Evolutionary conservation across 306 rosid genomes (phyloP), one percentile per base, ranked within the genome.

Genomic region (Vicia sativa): DNA sequence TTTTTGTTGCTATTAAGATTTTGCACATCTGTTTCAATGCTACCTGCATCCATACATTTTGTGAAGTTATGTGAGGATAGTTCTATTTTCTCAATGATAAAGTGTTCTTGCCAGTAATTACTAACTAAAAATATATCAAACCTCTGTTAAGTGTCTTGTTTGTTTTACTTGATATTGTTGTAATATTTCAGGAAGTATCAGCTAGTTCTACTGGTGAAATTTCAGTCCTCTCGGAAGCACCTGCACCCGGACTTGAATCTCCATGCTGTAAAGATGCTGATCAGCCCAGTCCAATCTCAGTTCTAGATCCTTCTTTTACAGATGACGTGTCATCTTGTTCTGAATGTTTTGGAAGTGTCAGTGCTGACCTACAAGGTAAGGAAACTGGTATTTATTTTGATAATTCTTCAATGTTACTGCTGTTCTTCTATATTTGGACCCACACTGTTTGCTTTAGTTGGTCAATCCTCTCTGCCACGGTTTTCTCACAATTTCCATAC

Each of bases 241-340:
- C 87, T 48, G 59, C 46, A 10, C 78, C 83, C 37, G 81, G 80
- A 70, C 66, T 68, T 60, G 89, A 83, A 78, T 82, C 99, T 58
- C 78, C 83, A 16, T 72, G 81, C 71, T 75, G 84, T 29, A 93
- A 93, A 83, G 99, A 88, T 65, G 85, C 86, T 78, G 96, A 93
- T 68, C 99, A 90, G 63, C 99, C 99, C 39, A 93, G 99, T 84
- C 99, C 99, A 6, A 84, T 90, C 82, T 93, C 99, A 62, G 91
- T 93, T 72, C 81, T 93, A 46, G 96, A 90, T 77, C 87, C 88
- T 74, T 82, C 98, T 39, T 88, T 85, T 60, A 79, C 84, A 0
- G 97, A 90, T 76, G 99, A 93, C 63, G 54, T 82, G 50, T 87
- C 99, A 37, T 86, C 91, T 53, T 82, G 85, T 74, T 88, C 99